Conservation (phyloP, 441 rosid genomes). For the Arabidopsis hybrid region DNA sequence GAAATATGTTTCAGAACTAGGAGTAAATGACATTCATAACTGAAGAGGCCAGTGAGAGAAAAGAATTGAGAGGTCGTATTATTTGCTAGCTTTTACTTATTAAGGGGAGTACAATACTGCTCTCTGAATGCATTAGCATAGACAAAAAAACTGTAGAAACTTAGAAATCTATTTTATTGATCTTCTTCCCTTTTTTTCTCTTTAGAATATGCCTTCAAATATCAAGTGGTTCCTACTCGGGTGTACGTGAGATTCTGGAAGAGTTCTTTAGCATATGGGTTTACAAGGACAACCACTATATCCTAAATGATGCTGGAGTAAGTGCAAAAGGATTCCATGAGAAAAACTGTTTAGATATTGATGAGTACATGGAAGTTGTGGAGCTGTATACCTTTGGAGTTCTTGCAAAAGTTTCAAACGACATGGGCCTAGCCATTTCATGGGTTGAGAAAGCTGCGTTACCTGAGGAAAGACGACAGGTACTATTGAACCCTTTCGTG, state of each 20-base stretch:
- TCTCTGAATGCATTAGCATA: conserved; percentile 2
- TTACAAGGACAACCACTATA: conserved; percentile 53
- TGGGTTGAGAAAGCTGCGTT: conserved; percentile 85
- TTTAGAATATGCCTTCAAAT: conserved; percentile 82
- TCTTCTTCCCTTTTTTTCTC: conserved; percentile 3
- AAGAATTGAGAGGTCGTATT: neutral
- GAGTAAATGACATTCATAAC: conserved; percentile 14
- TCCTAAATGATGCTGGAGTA: conserved; percentile 44
- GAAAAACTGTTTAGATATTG: conserved; percentile 51
- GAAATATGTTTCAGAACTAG: neutral
- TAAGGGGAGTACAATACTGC: neutral
- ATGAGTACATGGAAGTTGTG: conserved; percentile 64
- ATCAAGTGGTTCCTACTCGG: conserved; percentile 61
- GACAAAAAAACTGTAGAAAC: neutral
- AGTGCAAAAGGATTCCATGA: conserved; percentile 48
- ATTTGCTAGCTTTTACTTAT: conserved; percentile 16
- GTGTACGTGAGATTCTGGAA: conserved; percentile 69
- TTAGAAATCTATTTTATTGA: neutral
- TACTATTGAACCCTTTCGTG: conserved; percentile 37
- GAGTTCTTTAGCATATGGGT: conserved; percentile 80
- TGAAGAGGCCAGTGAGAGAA: neutral
- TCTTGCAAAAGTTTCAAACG: conserved; percentile 60
- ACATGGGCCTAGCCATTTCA: conserved; percentile 65
- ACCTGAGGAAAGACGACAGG: conserved; percentile 82
- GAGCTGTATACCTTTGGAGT: conserved; percentile 72